These are phyloP conservation scores for Datura wrightii DNA, from an alignment of 257 asterid genomes.

Conservation along the genomic window DNA sequence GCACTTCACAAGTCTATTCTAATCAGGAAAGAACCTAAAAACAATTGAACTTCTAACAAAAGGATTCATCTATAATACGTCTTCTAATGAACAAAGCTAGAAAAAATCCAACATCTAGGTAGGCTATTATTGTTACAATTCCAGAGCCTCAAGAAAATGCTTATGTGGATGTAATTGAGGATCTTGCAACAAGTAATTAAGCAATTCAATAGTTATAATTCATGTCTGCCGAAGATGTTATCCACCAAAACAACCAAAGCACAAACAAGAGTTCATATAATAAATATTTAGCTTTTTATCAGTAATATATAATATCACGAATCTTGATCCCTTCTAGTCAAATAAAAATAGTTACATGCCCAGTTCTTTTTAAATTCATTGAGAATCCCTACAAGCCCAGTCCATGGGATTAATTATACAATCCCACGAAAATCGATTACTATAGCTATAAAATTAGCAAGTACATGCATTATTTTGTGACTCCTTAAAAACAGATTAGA, in stretches of 20 bases:
- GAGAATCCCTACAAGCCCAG: background rate
- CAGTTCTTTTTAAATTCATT: too few relatives aligned
- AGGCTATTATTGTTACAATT: background rate
- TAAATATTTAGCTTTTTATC: background rate
- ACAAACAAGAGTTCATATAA: background rate
- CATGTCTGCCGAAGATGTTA: background rate
- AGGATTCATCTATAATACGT: background rate
- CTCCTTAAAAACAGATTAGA: conserved; percentile 1
- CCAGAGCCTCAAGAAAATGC: background rate
- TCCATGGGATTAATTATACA: background rate
- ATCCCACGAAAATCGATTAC: background rate
- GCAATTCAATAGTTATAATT: background rate
- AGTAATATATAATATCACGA: background rate
- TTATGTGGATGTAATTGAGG: background rate
- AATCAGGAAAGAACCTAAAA: background rate
- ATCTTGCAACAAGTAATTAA: background rate
- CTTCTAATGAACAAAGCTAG: background rate
- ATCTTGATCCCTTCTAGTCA: background rate
- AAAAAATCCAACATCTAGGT: background rate
- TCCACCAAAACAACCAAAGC: conserved; percentile 1
- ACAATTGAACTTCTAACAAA: background rate
- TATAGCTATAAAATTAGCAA: background rate
- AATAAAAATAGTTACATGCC: too few relatives aligned
- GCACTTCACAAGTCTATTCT: background rate
- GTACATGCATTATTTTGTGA: background rate